These are phyloP conservation scores for Microthyrium microscopicum DNA, from an alignment of 2,329 filamentous ascomycete genomes.

Conservation along the genomic window DNA sequence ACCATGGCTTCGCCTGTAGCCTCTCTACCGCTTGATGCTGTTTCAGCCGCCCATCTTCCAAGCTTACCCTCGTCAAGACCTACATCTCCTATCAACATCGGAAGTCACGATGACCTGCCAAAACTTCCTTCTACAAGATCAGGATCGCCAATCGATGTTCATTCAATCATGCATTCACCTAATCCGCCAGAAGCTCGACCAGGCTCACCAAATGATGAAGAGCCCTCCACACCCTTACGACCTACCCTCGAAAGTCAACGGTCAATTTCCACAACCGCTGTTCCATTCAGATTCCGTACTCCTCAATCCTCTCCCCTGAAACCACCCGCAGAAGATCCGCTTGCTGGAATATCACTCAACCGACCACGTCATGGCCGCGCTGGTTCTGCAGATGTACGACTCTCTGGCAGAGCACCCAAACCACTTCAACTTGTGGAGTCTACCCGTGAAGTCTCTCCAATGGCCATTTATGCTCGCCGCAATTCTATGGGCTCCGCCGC, in stretches of 20 bases:
- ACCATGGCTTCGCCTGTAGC: too few species aligned
- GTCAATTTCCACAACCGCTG: slow-evolving; percentile 25
- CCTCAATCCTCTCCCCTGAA: slow-evolving; percentile 6
- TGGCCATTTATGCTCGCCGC: too few species aligned
- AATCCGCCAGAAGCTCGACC: slow-evolving; percentile 1
- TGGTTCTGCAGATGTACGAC: too few species aligned
- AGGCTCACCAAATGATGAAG: slow-evolving; percentile 6
- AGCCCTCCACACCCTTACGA: slow-evolving; percentile 4
- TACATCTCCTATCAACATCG: slow-evolving; percentile 3
- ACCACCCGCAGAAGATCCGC: too few species aligned
- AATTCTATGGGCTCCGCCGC: too few species aligned
- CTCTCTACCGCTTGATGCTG: too few species aligned
- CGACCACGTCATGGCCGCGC: too few species aligned
- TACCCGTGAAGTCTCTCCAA: too few species aligned
- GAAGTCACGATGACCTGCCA: slow-evolving; percentile 4
- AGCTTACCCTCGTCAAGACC: slow-evolving; percentile 6
- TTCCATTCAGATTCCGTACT: slow-evolving; percentile 30
- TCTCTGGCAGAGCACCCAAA: too few species aligned
- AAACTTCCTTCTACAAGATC: slow-evolving; percentile 5
- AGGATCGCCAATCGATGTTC: slow-evolving; percentile 2
- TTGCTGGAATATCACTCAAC: too few species aligned
- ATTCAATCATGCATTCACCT: background rate
- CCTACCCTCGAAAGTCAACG: slow-evolving; percentile 8
- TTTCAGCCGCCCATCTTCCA: slow-evolving; percentile 9
- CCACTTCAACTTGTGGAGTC: too few species aligned